Evolutionary conservation across 148 eudicot species (phyloP), one percentile per base, ranked within the genome.

Genomic region (Talinum fruticosum): DNA sequence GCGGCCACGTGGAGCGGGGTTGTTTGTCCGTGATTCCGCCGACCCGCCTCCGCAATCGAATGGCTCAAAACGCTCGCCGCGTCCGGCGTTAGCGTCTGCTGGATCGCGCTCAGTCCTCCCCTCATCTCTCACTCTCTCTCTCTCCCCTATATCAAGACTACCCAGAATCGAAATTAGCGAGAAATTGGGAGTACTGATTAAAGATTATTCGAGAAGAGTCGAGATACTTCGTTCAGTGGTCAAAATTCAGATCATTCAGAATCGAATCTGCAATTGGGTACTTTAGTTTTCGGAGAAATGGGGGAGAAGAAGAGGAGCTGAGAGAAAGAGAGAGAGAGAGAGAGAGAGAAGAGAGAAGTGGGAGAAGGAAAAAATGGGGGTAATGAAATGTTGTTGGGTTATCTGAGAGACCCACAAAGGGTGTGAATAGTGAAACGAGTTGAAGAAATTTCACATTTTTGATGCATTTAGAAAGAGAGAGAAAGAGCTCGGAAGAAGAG

Each of bases 1-100:
- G 98, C 92, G 47, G 99, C 99, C 76, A 96, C 97, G 64, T 96
- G 99, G 10, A 96, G 85, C 30, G 99, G 99, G 41, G 99, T 93
- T 8, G 97, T 96, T 23, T 96, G 99, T 54, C 97, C 93, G 83
- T 96, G 99, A 71, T 90, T 93, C 15, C 99, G 79, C 15, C 97
- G 87, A 18, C 85, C 84, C 0, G 99, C 97, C 76, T 96, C 99
- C 10, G 94, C 87, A 21, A 96, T 91, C 1, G 99, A 91, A 23
- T 90, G 97, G 86, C 80, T 86, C 2, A 96, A 41, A 0, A 96
- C 92, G 10, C 66, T 87, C 16, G 97, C 89, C 36, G 99, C 99
- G 68, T 96, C 97, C 5, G 93, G 88, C 21, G 99, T 96, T 37
- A 96, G 84, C 37, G 97, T 96, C 73, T 96, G 99, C 73, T 93